phyloP scores from a whole-genome alignment of 352 stramenopile species.

The Globisporangium okanoganense region DNA sequence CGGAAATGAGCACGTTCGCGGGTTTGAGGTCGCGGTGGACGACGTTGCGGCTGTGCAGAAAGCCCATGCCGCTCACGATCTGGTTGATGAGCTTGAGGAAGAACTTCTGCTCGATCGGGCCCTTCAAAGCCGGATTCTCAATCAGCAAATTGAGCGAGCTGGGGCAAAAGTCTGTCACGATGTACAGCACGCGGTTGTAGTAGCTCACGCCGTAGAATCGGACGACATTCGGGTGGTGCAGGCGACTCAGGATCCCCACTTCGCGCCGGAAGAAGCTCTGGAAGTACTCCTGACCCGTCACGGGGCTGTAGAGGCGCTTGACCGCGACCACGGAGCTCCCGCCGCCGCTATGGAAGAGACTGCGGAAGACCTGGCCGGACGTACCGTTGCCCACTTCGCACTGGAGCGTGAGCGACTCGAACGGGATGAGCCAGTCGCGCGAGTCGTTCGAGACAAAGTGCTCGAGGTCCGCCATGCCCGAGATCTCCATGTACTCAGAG shows the following conservation, averaged over 20 bases:
- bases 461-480: conserved; percentile 81
- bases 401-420: conserved; percentile 85
- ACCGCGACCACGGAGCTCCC: conserved; percentile 84
- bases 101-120: conserved; percentile 58
- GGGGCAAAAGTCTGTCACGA: conserved; percentile 89
- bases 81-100: conserved; percentile 87
- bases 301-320: conserved; percentile 84
- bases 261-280: conserved; percentile 89
- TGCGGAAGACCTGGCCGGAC: conserved; percentile 88
- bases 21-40: conserved; percentile 92
- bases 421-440: conserved; percentile 88
- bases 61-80: conserved; percentile 89
- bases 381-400: conserved; percentile 84
- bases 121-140: conserved; percentile 68
- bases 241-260: conserved; percentile 80
- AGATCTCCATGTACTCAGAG: conserved; percentile 85
- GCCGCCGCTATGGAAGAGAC: conserved; percentile 76
- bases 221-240: conserved; percentile 88
- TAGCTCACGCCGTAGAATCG: conserved; percentile 90
- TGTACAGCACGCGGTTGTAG: conserved; percentile 89
- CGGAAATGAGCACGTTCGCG: conserved; percentile 92
- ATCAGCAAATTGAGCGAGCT: conserved; percentile 80
- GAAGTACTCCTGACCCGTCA: conserved; percentile 88
- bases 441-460: conserved; percentile 87
- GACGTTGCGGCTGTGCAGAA: conserved; percentile 86